phyloP scores from a whole-genome alignment of 768 basidiomycete genomes.

The Lactarius hatsudake region DNA sequence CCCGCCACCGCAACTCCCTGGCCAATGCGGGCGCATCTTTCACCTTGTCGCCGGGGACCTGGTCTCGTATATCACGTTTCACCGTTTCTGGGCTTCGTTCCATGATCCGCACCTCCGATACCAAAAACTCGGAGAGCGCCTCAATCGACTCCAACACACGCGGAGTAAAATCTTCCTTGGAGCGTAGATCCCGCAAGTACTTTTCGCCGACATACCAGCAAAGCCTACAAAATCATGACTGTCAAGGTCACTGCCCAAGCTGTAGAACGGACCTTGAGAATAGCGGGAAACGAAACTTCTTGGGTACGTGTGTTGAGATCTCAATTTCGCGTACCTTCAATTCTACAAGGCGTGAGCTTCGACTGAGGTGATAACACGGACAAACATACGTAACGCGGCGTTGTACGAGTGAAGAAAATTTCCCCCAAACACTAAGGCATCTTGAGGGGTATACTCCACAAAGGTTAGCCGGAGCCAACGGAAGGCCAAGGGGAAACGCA shows the following conservation, averaged over 20 bases:
- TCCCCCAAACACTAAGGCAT: constrained; percentile 94
- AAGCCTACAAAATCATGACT: constrained; percentile 46
- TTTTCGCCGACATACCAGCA: constrained; percentile 91
- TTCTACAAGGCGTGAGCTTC: constrained; percentile 47
- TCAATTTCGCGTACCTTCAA: constrained; percentile 89
- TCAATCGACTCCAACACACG: constrained; percentile 72
- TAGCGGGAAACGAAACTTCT: constrained; percentile 39
- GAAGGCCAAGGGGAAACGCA: constrained; percentile 40
- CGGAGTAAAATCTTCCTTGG: constrained; percentile 46
- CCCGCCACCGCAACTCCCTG: constrained; percentile 83
- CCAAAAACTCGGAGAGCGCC: constrained; percentile 72
- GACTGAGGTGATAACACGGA: neutral
- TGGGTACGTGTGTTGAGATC: constrained; percentile 87
- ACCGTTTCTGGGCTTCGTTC: constrained; percentile 68
- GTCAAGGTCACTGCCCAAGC: neutral
- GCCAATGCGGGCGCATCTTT: constrained; percentile 81
- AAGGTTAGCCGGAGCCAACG: neutral
- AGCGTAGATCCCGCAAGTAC: constrained; percentile 68
- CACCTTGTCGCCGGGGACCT: constrained; percentile 75
- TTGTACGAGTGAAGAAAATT: constrained; percentile 96
- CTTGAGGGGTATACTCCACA: constrained; percentile 78
- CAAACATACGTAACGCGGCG: constrained; percentile 70
- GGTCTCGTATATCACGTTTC: constrained; percentile 76
- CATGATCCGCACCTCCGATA: constrained; percentile 68
- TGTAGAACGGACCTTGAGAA: constrained; percentile 29